A percentile compares a stretch with the other conserved stretches of the same genome.
phyloP scores from a whole-genome alignment of 129 eudicot species.

The carrot (Daucus carota) region DNA sequence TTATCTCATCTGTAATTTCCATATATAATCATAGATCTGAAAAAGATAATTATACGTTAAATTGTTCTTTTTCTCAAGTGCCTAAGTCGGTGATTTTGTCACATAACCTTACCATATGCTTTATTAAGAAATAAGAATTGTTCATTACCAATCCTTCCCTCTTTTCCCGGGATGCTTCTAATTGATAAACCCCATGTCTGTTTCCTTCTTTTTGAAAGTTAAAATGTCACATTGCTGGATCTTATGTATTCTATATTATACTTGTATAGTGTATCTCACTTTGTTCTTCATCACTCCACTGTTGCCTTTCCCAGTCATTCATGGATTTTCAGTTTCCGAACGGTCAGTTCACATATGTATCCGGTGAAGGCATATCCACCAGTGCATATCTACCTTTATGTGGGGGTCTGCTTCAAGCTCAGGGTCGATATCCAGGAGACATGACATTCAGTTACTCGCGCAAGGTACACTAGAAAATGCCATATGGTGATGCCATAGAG shows the following conservation, averaged over 20 bases:
- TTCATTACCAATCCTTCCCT: not conserved
- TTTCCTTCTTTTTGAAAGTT: not conserved
- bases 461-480: constrained; percentile 43
- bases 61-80: not conserved
- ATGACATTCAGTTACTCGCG: constrained; percentile 87
- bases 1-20: not conserved
- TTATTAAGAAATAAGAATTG: not conserved
- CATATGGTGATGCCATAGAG: not conserved
- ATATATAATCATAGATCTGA: not conserved
- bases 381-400: constrained; percentile 73
- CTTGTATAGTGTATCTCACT: not conserved
- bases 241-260: not conserved
- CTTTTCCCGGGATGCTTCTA: not conserved
- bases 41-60: not conserved
- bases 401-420: constrained; percentile 98
- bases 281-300: constrained; percentile 6
- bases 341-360: constrained; percentile 83
- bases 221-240: not conserved
- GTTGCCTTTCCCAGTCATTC: constrained; percentile 59
- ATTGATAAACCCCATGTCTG: not conserved
- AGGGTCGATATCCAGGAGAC: constrained; percentile 97
- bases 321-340: constrained; percentile 96
- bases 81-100: not conserved
- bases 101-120: not conserved
- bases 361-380: constrained; percentile 89